Base-by-base conservation (phyloP, 2,329 filamentous ascomycete genomes). In the Hymenoscyphus occultus region DNA sequence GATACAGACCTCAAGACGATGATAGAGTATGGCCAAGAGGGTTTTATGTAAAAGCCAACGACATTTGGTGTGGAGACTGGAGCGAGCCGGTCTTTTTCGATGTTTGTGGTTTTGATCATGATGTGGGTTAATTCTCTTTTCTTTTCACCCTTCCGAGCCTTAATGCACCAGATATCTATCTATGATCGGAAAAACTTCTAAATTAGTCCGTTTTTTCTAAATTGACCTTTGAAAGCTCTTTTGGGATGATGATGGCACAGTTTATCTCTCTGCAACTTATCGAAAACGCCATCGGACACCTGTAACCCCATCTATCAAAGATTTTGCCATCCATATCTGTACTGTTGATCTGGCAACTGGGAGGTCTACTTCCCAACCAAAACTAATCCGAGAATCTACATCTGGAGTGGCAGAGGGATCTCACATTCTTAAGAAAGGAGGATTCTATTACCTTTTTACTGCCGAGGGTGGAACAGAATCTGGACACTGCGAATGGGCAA, bases 391-490 rank as follows among this genome's bases (percentile, higher is more conserved):
- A 84, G 5, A 87, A 86, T 69, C 78, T 78, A 3, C 73, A 85
- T 62, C 85, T 87, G 73, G 83, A 86, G 70, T 88, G 81, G 86
- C 84, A 1, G 85, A 87, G 71, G 85, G 80, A 0, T 84, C 85
- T 2, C 85, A 87, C 66, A 72, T 87, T 5, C 85, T 86, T 73
- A 84, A 84, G 72, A 79, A 82, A 42, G 81, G 82, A 32, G 81
- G 81, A 5, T 85, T 80, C 78, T 87, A 86, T 68, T 87, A 87
- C 70, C 78, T 87, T 7, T 76, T 87, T 13, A 86, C 82, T 0
- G 85, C 85, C 3, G 84, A 87, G 71, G 84, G 84, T 32, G 85
- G 86, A 5, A 88, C 85, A 0, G 86, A 83, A 10, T 85, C 84
- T 64, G 80, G 82, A 0, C 87, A 90, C 69, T 83, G 85, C 1